Percentiles rank a stretch among this genome's conserved stretches.
phyloP scores from a whole-genome alignment of 2,329 filamentous ascomycete species.

The Epichloe sp. region DNA sequence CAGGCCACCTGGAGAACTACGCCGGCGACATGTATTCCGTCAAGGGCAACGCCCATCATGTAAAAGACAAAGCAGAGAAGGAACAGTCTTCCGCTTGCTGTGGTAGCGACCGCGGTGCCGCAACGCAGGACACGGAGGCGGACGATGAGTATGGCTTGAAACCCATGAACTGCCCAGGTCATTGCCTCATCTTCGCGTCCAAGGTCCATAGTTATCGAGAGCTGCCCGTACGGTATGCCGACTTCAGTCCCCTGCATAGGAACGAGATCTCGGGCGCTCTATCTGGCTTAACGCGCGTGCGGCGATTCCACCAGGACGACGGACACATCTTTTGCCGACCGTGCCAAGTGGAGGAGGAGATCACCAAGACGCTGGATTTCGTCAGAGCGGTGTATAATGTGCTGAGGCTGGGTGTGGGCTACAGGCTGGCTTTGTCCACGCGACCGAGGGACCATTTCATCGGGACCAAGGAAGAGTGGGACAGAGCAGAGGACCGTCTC shows the following conservation, averaged over 20 bases:
- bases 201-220: conserved; percentile 65
- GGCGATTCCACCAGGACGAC: conserved; percentile 83
- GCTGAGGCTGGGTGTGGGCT: conserved; percentile 53
- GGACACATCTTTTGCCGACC: conserved; percentile 82
- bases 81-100: conserved; percentile 14
- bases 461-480: conserved; percentile 54
- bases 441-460: conserved; percentile 66
- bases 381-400: conserved; percentile 59
- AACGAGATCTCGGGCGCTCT: conserved; percentile 76
- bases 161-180: conserved; percentile 87
- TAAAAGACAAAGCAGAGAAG: neutral
- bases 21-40: conserved; percentile 88
- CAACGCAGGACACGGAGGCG: conserved; percentile 35
- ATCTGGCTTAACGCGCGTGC: conserved; percentile 69
- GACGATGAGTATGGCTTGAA: conserved; percentile 70
- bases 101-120: conserved; percentile 15
- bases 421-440: conserved; percentile 67
- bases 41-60: conserved; percentile 31
- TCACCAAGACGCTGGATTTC: conserved; percentile 60
- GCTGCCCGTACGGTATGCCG: conserved; percentile 70
- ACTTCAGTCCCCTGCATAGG: conserved; percentile 76
- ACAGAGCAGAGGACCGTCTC: conserved; percentile 28
- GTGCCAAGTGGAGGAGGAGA: conserved; percentile 61
- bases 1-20: conserved; percentile 81
- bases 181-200: conserved; percentile 72